phyloP scores from a whole-genome alignment of 2,329 filamentous ascomycete species.

The Ophiostoma sp. region DNA sequence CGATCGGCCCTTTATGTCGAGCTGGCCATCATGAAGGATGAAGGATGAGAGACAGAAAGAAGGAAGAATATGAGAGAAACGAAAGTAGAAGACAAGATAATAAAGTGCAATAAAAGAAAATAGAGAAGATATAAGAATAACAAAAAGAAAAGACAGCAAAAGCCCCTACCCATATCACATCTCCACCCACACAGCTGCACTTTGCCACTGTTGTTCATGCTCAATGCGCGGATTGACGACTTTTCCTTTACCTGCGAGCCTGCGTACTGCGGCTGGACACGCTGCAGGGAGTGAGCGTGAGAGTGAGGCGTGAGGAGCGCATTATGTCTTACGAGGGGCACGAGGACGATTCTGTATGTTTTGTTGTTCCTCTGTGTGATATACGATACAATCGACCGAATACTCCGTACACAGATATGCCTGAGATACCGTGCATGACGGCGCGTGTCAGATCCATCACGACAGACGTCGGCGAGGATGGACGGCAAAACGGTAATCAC shows the following conservation, averaged over 20 bases:
- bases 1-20: neutral
- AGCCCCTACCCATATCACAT: slow-evolving; percentile 3
- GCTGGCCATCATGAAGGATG: neutral
- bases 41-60: neutral
- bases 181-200: neutral
- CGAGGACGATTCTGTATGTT: too few species aligned
- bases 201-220: slow-evolving; percentile 1
- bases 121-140: neutral
- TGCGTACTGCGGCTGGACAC: neutral
- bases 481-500: neutral
- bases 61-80: neutral
- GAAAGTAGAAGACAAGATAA: neutral
- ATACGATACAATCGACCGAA: neutral
- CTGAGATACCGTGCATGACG: neutral
- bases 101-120: neutral
- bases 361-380: neutral
- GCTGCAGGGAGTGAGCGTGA: too few species aligned
- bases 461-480: neutral
- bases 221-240: neutral
- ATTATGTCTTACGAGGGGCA: too few species aligned
- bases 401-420: too few species aligned
- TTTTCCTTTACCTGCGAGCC: neutral
- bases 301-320: too few species aligned
- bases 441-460: slow-evolving; percentile 6
- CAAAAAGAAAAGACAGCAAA: neutral